These are phyloP conservation scores for Coemansia umbellata DNA, from an alignment of 192 early-diverging fungal species.

Conservation along the genomic window DNA sequence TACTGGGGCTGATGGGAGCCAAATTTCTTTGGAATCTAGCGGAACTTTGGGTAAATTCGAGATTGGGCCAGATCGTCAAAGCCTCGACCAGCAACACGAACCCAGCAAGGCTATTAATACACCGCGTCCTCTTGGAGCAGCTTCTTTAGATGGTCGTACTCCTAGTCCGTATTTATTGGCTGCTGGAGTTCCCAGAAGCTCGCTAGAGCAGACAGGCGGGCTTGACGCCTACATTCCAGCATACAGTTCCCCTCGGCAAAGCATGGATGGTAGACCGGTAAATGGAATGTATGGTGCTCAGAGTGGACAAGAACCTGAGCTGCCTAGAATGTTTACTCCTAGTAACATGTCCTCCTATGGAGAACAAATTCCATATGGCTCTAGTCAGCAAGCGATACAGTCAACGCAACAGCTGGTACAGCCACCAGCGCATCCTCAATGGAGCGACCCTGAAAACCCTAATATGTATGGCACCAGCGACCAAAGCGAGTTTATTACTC, in stretches of 20 bases:
- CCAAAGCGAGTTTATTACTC: slow-evolving; percentile 16
- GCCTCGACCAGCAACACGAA: background rate
- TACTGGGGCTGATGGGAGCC: slow-evolving; percentile 52
- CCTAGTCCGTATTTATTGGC: slow-evolving; percentile 7
- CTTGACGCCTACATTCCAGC: slow-evolving; percentile 4
- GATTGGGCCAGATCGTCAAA: slow-evolving; percentile 26
- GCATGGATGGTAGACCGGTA: slow-evolving; percentile 26
- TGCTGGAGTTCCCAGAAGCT: background rate
- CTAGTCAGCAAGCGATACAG: no score
- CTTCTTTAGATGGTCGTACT: slow-evolving; percentile 10
- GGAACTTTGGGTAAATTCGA: slow-evolving; percentile 25
- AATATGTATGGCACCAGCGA: background rate
- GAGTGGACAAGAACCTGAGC: slow-evolving; percentile 3
- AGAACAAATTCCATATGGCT: background rate
- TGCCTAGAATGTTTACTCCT: slow-evolving; percentile 39
- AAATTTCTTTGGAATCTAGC: slow-evolving; percentile 22
- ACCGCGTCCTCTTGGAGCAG: slow-evolving; percentile 13
- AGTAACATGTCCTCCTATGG: slow-evolving; percentile 8
- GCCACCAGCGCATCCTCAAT: slow-evolving; percentile 17
- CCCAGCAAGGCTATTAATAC: slow-evolving; percentile 2
- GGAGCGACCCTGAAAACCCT: slow-evolving; percentile 20
- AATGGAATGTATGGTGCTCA: background rate
- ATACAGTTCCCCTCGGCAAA: slow-evolving; percentile 23
- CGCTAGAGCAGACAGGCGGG: background rate
- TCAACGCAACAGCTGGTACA: background rate